A percentile compares a stretch with the other conserved stretches of the same genome.
These are phyloP conservation scores for Lipomyces mesembrius DNA, from an alignment of 805 yeast genomes.

Conservation along the genomic window DNA sequence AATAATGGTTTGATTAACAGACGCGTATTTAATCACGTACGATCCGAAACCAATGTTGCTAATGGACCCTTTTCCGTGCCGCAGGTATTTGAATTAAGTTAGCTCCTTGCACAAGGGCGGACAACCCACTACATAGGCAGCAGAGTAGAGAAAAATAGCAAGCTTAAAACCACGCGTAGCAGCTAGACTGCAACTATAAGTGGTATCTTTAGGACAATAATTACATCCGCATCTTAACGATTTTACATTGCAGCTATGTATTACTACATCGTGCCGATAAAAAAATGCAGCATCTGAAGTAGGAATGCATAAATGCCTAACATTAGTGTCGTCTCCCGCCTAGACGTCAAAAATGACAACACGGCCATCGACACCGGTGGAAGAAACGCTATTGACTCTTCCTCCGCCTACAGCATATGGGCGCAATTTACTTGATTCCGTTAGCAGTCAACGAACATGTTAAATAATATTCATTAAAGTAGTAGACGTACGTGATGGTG, in stretches of 20 bases:
- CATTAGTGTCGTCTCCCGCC: neutral
- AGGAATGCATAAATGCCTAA: neutral
- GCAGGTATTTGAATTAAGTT: no score
- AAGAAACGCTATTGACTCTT: slow-evolving; percentile 63
- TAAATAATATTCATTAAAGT: neutral
- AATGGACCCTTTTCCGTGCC: neutral
- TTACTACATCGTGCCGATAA: neutral
- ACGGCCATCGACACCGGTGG: slow-evolving; percentile 90
- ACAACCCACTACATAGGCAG: neutral
- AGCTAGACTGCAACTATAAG: neutral
- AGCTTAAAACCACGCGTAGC: neutral
- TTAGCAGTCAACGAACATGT: neutral
- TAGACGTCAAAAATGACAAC: slow-evolving; percentile 73
- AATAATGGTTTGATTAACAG: neutral
- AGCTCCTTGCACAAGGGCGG: no score
- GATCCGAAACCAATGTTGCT: neutral
- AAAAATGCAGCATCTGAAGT: neutral
- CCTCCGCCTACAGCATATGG: slow-evolving; percentile 53
- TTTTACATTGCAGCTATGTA: no score
- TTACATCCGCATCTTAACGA: neutral
- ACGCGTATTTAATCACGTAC: neutral
- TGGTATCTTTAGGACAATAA: neutral
- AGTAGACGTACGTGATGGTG: slow-evolving; percentile 57
- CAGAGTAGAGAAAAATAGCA: neutral
- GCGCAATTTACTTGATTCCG: slow-evolving; percentile 47